Percentiles rank a stretch among this genome's conserved stretches.
Conservation (phyloP, 345 rosid genomes). For the Populus simonii region DNA sequence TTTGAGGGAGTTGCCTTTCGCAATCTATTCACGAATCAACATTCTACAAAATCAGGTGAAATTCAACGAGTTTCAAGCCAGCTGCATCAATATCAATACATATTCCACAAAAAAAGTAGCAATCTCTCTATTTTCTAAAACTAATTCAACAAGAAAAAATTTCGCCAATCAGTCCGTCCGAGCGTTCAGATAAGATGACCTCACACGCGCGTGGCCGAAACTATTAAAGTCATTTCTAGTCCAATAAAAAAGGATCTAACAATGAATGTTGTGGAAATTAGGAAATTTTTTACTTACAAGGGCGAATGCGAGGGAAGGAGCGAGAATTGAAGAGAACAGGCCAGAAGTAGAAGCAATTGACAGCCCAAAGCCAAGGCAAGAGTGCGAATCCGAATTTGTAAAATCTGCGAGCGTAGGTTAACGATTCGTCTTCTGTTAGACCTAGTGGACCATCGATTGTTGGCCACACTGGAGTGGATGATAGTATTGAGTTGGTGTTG, state of each 20-base stretch:
- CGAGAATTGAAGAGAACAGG: slow-evolving; percentile 85
- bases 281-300: slow-evolving; percentile 33
- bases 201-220: not conserved
- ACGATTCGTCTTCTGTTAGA: slow-evolving; percentile 79
- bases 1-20: too few species aligned
- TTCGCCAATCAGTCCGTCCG: too few species aligned
- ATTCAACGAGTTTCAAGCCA: too few species aligned
- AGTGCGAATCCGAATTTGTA: slow-evolving; percentile 85
- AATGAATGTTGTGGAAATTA: not conserved
- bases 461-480: slow-evolving; percentile 71
- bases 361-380: slow-evolving; percentile 92
- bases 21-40: too few species aligned
- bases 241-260: too few species aligned
- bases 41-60: too few species aligned
- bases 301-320: slow-evolving; percentile 78
- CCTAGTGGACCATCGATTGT: slow-evolving; percentile 89
- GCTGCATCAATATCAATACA: too few species aligned
- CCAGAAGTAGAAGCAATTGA: slow-evolving; percentile 99
- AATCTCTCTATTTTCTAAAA: too few species aligned
- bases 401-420: slow-evolving; percentile 76
- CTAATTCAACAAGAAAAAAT: too few species aligned
- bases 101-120: too few species aligned
- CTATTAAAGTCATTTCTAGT: not conserved
- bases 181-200: too few species aligned
- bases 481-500: slow-evolving; percentile 30